A percentile compares a stretch with the other conserved stretches of the same genome.
Conservation (phyloP, 2,329 filamentous ascomycete species). For the Beauveria australis region DNA sequence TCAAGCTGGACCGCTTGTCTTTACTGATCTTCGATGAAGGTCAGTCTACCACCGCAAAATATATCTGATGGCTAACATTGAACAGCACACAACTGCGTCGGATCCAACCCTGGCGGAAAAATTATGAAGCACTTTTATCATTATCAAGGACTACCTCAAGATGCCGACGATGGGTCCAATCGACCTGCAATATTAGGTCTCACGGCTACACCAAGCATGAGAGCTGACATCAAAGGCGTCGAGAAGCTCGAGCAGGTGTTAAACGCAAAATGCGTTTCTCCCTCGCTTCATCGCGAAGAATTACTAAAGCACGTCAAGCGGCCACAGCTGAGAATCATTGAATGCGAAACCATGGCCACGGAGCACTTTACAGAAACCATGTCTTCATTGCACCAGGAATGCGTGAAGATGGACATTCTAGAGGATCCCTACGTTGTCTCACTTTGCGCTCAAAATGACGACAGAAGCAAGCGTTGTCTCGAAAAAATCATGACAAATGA, state of each 20-base stretch:
- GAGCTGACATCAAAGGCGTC: constrained; percentile 46
- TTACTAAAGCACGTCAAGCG: constrained; percentile 59
- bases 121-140: constrained; percentile 72
- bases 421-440: constrained; percentile 52
- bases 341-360: constrained; percentile 20
- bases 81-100: constrained; percentile 65
- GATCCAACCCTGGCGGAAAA: constrained; percentile 53
- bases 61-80: constrained; percentile 11
- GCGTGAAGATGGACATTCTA: constrained; percentile 41
- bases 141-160: constrained; percentile 25
- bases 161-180: constrained; percentile 18
- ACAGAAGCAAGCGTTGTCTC: constrained; percentile 32
- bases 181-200: constrained; percentile 67
- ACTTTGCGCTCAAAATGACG: constrained; percentile 34
- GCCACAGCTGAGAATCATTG: constrained; percentile 43
- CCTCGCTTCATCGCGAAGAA: constrained; percentile 60
- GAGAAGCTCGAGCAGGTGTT: constrained; percentile 60
- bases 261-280: constrained; percentile 60
- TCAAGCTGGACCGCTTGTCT: constrained; percentile 53
- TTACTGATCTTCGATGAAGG: constrained; percentile 81
- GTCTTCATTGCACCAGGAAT: constrained; percentile 32
- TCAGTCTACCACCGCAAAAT: constrained; percentile 20
- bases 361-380: constrained; percentile 29
- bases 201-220: constrained; percentile 70
- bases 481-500: constrained; percentile 30